Conservation (phyloP, 768 basidiomycete species). For the Trametopsis cervina region DNA sequence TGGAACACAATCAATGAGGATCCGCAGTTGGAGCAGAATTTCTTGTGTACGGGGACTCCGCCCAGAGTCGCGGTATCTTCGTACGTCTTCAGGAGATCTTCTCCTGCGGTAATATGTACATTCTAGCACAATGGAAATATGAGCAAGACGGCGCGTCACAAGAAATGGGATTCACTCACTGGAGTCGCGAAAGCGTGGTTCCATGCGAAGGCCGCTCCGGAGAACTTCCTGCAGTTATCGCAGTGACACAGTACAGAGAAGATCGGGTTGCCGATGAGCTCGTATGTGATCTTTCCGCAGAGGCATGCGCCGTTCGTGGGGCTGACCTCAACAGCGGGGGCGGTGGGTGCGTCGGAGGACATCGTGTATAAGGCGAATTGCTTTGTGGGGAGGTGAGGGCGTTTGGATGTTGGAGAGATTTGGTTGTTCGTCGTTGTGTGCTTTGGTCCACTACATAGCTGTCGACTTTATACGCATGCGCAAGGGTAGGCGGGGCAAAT, state of each 20-base stretch:
- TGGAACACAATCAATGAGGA: neutral
- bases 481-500: too few relatives aligned
- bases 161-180: neutral
- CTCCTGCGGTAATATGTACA: neutral
- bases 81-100: neutral
- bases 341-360: too few relatives aligned
- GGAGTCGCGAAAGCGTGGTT: neutral
- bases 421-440: too few relatives aligned
- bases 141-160: neutral
- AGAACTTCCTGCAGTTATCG: neutral
- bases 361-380: too few relatives aligned
- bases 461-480: too few relatives aligned
- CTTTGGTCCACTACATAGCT: too few relatives aligned
- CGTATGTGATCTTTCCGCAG: neutral
- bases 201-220: neutral
- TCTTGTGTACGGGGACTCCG: neutral
- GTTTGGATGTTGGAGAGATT: too few relatives aligned
- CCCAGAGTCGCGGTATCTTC: neutral
- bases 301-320: neutral
- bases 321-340: too few relatives aligned
- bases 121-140: neutral
- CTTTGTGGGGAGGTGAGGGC: too few relatives aligned
- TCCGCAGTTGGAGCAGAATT: neutral
- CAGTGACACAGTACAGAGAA: neutral
- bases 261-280: neutral